These are phyloP conservation scores for Citrus hindsii DNA, from an alignment of 345 rosid species.

Conservation along the genomic window DNA sequence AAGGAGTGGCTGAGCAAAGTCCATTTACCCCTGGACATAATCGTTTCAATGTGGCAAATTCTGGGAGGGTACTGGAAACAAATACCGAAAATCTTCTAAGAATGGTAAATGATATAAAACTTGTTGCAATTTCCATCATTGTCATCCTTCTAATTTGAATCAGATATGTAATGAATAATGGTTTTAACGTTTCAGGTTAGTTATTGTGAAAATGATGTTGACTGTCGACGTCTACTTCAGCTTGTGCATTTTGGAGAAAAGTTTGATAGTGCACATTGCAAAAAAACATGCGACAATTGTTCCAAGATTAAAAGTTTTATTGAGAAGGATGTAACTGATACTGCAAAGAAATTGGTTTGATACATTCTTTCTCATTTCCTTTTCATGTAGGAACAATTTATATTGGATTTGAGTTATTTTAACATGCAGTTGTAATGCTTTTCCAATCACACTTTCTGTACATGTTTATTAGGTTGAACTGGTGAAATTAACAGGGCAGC, in stretches of 20 bases:
- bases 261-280: constrained; percentile 67
- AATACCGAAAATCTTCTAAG: constrained; percentile 86
- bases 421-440: neutral
- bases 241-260: constrained; percentile 94
- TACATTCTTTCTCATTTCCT: constrained; percentile 12
- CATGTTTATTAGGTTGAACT: constrained; percentile 65
- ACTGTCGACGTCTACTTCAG: constrained; percentile 88
- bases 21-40: constrained; percentile 56
- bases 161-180: constrained; percentile 9
- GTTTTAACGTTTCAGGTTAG: constrained; percentile 63
- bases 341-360: constrained; percentile 82
- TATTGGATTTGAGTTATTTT: neutral
- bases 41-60: constrained; percentile 45
- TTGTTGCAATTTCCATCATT: neutral
- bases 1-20: constrained; percentile 81
- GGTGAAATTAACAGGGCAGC: constrained; percentile 74
- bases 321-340: constrained; percentile 85
- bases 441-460: constrained; percentile 1
- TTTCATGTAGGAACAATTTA: neutral
- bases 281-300: constrained; percentile 89
- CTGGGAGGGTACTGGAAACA: constrained; percentile 82
- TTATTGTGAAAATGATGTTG: constrained; percentile 93
- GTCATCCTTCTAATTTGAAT: neutral
- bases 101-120: constrained; percentile 50
- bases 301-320: constrained; percentile 50